phyloP scores from a whole-genome alignment of 73 alveolate genomes.

The Paramecium primaurelia region DNA sequence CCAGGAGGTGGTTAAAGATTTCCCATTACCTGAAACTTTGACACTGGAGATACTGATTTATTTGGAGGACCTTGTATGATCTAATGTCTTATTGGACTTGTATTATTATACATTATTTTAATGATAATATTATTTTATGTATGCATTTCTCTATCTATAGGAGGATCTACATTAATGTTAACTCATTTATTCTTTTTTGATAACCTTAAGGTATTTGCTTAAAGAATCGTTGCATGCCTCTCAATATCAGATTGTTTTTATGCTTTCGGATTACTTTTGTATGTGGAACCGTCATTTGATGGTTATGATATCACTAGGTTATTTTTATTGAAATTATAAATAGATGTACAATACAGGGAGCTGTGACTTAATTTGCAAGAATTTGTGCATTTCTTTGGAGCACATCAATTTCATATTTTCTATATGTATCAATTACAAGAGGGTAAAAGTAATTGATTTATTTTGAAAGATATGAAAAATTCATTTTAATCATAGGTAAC shows the following conservation, averaged over 20 bases:
- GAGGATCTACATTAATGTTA: slow-evolving; percentile 28
- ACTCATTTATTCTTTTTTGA: slow-evolving; percentile 6
- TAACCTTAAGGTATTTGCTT: not conserved
- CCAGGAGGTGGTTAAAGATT: slow-evolving; percentile 43
- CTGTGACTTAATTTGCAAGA: not conserved
- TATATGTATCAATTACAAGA: not conserved
- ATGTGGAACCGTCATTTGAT: not conserved
- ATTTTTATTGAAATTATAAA: not conserved
- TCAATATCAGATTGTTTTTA: not conserved
- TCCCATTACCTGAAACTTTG: not conserved
- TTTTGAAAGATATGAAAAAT: not conserved
- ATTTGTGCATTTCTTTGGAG: slow-evolving; percentile 36
- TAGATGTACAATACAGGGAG: slow-evolving; percentile 1
- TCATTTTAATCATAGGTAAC: not conserved
- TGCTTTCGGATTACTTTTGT: not conserved
- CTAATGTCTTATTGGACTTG: slow-evolving; percentile 14
- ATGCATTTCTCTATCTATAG: slow-evolving; percentile 6
- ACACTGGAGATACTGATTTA: slow-evolving; percentile 33
- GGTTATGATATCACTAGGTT: not conserved
- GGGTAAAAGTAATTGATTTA: not conserved
- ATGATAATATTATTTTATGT: not conserved
- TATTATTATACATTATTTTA: slow-evolving; percentile 4
- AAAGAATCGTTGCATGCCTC: not conserved
- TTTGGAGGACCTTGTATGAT: not conserved
- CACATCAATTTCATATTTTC: not conserved